Percentiles rank a stretch among this genome's conserved stretches.
Evolutionary conservation across 495 filamentous ascomycete genomes (phyloP).

Genomic region (Extremus antarcticus): DNA sequence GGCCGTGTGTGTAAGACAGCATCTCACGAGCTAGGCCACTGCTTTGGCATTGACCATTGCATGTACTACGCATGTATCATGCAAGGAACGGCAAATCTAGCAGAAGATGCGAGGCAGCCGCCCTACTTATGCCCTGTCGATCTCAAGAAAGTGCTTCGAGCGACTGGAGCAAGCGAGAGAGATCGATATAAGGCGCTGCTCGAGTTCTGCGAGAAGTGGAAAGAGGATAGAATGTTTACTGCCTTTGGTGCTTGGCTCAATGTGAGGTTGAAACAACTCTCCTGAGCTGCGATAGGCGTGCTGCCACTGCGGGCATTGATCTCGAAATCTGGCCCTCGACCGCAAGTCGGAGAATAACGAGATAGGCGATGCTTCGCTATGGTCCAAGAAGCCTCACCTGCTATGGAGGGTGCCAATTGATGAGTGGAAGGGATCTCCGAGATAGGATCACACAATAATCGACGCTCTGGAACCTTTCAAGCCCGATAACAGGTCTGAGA

Average conservation of each 20-base stretch:
- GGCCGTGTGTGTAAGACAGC: slow-evolving; percentile 46
- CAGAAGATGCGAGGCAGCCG: slow-evolving; percentile 55
- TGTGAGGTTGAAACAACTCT: background rate
- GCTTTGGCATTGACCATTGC: slow-evolving; percentile 55
- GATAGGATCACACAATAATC: too few species aligned
- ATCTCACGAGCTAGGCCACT: slow-evolving; percentile 56
- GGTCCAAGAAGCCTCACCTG: too few species aligned
- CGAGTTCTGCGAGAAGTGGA: slow-evolving; percentile 32
- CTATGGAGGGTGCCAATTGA: too few species aligned
- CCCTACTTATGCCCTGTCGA: slow-evolving; percentile 58
- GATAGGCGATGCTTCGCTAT: too few species aligned
- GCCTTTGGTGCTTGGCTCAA: slow-evolving; percentile 19
- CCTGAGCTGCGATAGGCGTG: background rate
- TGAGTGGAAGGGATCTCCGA: too few species aligned
- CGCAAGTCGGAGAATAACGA: too few species aligned
- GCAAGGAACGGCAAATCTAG: slow-evolving; percentile 50
- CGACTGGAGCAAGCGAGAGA: slow-evolving; percentile 29
- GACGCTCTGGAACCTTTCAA: too few species aligned
- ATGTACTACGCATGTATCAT: slow-evolving; percentile 60
- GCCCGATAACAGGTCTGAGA: too few species aligned
- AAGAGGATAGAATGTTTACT: slow-evolving; percentile 10
- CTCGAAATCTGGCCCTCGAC: too few species aligned
- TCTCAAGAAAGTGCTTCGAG: slow-evolving; percentile 41
- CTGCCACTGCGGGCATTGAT: too few species aligned
- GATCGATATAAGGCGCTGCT: slow-evolving; percentile 37